Percentiles rank a stretch among this genome's conserved stretches.
Conservation (phyloP, 164 flowering plant species). For the Aristolochia contorta region DNA sequence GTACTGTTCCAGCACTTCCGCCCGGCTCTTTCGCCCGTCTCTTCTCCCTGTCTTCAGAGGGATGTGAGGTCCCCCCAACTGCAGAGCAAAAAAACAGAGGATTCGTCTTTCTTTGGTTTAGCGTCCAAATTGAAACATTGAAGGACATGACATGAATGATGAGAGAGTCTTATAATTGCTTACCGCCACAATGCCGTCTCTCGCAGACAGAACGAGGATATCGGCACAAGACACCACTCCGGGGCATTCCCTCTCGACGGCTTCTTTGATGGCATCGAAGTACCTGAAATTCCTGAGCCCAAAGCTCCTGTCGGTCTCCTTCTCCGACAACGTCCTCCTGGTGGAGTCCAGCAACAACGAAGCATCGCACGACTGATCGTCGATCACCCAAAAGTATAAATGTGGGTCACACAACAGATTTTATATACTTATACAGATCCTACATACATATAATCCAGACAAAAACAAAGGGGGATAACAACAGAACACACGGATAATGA, state of each 20-base stretch:
- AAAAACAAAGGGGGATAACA: too few species aligned
- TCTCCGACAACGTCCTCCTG: slow-evolving; percentile 89
- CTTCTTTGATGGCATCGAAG: slow-evolving; percentile 82
- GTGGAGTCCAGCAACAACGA: slow-evolving; percentile 93
- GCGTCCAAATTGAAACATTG: too few species aligned
- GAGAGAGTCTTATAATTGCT: too few species aligned
- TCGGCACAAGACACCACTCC: slow-evolving; percentile 93
- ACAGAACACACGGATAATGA: too few species aligned
- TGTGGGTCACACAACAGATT: too few species aligned
- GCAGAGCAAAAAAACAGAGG: too few species aligned
- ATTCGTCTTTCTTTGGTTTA: too few species aligned
- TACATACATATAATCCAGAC: neutral
- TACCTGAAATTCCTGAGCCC: slow-evolving; percentile 93
- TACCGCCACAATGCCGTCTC: slow-evolving; percentile 93
- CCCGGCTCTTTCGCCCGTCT: slow-evolving; percentile 91
- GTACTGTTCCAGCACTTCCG: slow-evolving; percentile 67
- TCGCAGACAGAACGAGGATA: slow-evolving; percentile 86
- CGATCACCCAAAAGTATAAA: slow-evolving; percentile 3
- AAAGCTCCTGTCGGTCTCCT: slow-evolving; percentile 97
- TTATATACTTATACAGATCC: too few species aligned
- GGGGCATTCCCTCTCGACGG: slow-evolving; percentile 97
- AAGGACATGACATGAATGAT: too few species aligned
- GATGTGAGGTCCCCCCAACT: slow-evolving; percentile 94
- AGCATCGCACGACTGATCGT: slow-evolving; percentile 83
- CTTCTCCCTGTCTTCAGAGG: slow-evolving; percentile 95